These are phyloP conservation scores for Coemansia sp. DNA, from an alignment of 192 early-diverging fungal species.

Conservation along the genomic window DNA sequence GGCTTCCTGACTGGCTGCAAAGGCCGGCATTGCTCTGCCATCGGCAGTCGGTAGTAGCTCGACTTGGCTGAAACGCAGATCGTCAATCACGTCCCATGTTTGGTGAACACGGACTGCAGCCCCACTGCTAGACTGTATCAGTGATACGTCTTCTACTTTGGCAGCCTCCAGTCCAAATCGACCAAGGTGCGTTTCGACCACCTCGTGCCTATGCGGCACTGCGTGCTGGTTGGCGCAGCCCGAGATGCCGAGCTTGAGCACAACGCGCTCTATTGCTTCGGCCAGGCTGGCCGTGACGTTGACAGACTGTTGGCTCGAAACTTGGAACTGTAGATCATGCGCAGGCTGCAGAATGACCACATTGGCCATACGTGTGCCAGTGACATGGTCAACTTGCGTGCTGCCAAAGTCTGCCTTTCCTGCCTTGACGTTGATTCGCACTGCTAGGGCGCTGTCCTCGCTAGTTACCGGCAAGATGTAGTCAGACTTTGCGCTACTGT, in stretches of 20 bases:
- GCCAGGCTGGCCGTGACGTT: not conserved
- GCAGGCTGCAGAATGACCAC: conserved; percentile 30
- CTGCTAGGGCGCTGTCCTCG: conserved; percentile 12
- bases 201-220: conserved; percentile 17
- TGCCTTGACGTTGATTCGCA: conserved; percentile 7
- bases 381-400: not conserved
- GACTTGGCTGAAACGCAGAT: conserved; percentile 28
- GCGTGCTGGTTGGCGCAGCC: not conserved
- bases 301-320: conserved; percentile 2
- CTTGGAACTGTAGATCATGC: conserved; percentile 22
- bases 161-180: conserved; percentile 15
- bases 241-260: conserved; percentile 11
- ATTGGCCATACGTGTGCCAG: conserved; percentile 3
- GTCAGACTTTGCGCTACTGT: not conserved
- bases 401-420: conserved; percentile 11
- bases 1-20: not conserved
- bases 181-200: conserved; percentile 8
- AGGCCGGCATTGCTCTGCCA: not conserved
- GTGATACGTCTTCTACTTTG: conserved; percentile 21
- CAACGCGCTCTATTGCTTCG: not conserved
- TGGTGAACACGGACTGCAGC: conserved; percentile 17
- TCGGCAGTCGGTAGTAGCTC: conserved; percentile 20
- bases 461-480: conserved; percentile 17
- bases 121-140: conserved; percentile 1
- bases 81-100: conserved; percentile 36